Evolutionary conservation across 257 asterid species (phyloP).

Genomic region (Asclepias syriaca): DNA sequence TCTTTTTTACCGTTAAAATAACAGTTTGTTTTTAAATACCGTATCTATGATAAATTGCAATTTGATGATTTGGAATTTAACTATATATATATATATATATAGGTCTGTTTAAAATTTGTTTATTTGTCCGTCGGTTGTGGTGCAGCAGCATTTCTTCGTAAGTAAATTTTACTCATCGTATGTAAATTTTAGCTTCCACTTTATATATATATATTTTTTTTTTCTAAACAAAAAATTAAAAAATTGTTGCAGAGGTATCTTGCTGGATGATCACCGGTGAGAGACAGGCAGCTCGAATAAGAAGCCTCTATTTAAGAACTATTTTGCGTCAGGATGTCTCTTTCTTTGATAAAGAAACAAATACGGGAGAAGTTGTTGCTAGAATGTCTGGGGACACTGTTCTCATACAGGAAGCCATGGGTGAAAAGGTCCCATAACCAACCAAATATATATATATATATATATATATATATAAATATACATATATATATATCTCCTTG

Average conservation of each 20-base stretch:
- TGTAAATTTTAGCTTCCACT: not conserved
- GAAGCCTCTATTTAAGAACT: slow-evolving; percentile 42
- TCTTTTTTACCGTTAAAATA: no score
- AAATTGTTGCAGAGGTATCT: slow-evolving; percentile 42
- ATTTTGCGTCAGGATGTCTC: slow-evolving; percentile 60
- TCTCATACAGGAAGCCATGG: slow-evolving; percentile 61
- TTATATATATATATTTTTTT: not conserved
- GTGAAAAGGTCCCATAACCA: slow-evolving; percentile 36
- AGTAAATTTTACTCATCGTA: slow-evolving; percentile 10
- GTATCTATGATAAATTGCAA: not conserved
- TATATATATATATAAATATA: no score
- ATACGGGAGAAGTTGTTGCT: slow-evolving; percentile 48
- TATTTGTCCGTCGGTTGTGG: slow-evolving; percentile 61
- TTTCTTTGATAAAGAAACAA: slow-evolving; percentile 52
- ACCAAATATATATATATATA: not conserved
- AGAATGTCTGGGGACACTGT: slow-evolving; percentile 47
- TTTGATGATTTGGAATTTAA: not conserved
- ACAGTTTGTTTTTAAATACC: not conserved
- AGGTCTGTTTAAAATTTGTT: slow-evolving; percentile 50
- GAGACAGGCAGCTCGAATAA: slow-evolving; percentile 59
- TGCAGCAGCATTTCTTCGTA: slow-evolving; percentile 45
- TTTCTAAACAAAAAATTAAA: not conserved
- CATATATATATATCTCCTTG: not conserved
- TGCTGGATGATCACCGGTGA: slow-evolving; percentile 76
- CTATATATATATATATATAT: no score